Percentiles rank a stretch among this genome's conserved stretches.
Evolutionary conservation across 2,329 filamentous ascomycete species (phyloP).

Genomic region (Xylaria sp.): DNA sequence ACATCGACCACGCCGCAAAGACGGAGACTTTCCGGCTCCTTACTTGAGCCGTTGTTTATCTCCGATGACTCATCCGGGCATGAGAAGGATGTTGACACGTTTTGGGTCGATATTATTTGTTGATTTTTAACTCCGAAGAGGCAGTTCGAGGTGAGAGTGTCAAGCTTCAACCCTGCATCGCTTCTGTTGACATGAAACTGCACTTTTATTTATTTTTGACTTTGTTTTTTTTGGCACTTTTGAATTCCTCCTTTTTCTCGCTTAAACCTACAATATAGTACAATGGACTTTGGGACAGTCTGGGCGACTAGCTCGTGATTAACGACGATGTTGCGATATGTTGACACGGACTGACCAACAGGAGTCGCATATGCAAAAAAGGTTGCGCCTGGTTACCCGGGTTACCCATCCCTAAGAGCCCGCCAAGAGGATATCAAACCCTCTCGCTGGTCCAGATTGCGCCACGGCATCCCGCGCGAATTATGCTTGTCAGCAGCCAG

Average conservation of each 20-base stretch:
- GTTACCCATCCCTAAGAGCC: not conserved
- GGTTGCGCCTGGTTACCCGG: not conserved
- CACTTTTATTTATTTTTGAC: not conserved
- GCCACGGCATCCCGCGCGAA: conserved; percentile 81
- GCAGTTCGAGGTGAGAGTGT: not conserved
- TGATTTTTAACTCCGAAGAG: not conserved
- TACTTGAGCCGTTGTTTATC: not conserved
- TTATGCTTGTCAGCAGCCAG: conserved; percentile 79
- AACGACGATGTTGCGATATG: not conserved
- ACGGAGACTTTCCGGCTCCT: not conserved
- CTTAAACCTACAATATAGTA: not conserved
- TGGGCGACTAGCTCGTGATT: not conserved
- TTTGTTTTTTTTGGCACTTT: not conserved
- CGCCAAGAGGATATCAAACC: conserved; percentile 38
- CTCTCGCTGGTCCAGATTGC: conserved; percentile 89
- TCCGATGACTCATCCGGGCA: not conserved
- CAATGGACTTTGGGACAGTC: not conserved
- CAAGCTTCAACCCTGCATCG: not conserved
- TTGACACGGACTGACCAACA: not conserved
- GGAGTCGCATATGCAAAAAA: not conserved
- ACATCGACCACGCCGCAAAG: not conserved
- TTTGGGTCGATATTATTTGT: not conserved
- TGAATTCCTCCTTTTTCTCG: not conserved
- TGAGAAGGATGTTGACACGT: not conserved
- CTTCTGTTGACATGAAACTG: not conserved